Base-by-base conservation (phyloP, 805 yeast species). In the Naumovozyma castellii region DNA sequence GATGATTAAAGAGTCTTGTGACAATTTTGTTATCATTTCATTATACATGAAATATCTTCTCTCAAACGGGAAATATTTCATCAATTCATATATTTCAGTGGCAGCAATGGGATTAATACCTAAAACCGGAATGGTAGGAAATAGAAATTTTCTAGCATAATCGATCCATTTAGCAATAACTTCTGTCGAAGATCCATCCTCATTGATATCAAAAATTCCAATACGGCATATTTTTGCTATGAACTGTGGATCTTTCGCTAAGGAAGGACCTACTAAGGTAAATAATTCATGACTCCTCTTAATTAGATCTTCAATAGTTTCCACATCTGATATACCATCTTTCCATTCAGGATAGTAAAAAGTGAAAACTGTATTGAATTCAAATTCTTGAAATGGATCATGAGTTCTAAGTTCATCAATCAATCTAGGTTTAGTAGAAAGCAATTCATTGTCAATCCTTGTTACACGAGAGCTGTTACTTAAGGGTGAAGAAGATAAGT, bases 21-120 rank as follows among this genome's bases (percentile, higher is more conserved):
- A 67, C 3, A 75, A 57, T 3, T 72, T 76, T 28, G 69, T 72
- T 38, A 73, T 68, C 55, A 85, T 70, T 49, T 87, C 95, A 30
- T 94, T 92, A 56, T 88, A 88, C 15, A 90, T 58, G 42, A 80
- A 76, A 59, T 74, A 88, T 36, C 97, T 69, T 41, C 69, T 70
- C 38, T 81, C 82, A 29, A 75, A 53, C 2, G 85, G 65, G 51
- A 71, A 85, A 27, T 57, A 49, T 6, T 66, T 56, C 43, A 90
- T 53, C 1, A 86, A 51, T 5, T 64, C 57, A 51, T 63, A 85
- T 1, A 84, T 72, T 44, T 75, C 80, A 44, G 76, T 75, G 8
- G 80, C 69, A 0, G 76, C 72, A 4, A 77, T 66, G 10, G 84
- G 72, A 48, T 80, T 79, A 14, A 71, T 71, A 12, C 67, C 71